Conservation (phyloP, 495 filamentous ascomycete species). For the Corynascus novoguineensis region DNA sequence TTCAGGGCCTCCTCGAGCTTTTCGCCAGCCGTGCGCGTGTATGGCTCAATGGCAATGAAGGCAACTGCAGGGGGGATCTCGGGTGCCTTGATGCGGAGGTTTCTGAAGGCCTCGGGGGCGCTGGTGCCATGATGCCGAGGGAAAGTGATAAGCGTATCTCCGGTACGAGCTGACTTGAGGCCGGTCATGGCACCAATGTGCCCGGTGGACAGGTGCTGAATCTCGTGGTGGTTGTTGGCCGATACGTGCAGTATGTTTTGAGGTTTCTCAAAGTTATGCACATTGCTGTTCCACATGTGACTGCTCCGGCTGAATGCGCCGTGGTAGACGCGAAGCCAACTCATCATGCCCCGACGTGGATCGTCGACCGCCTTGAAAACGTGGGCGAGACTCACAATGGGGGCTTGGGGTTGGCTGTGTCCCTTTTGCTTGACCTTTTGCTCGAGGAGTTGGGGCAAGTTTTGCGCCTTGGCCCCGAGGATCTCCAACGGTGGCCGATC, state of each 20-base stretch:
- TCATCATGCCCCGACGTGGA: constrained; percentile 74
- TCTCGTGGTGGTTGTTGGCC: constrained; percentile 79
- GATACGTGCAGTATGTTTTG: constrained; percentile 86
- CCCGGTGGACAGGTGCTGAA: constrained; percentile 70
- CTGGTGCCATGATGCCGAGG: constrained; percentile 38
- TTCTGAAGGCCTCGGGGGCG: constrained; percentile 59
- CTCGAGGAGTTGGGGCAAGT: constrained; percentile 49
- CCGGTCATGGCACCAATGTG: constrained; percentile 96
- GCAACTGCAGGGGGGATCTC: constrained; percentile 91
- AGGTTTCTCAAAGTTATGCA: constrained; percentile 74
- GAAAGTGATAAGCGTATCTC: constrained; percentile 82
- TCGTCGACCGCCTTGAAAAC: constrained; percentile 98
- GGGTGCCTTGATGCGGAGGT: constrained; percentile 80
- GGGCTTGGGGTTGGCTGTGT: constrained; percentile 37
- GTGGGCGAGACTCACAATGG: constrained; percentile 69
- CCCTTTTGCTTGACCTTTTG: constrained; percentile 44
- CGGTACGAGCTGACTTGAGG: constrained; percentile 83
- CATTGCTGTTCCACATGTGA: constrained; percentile 79
- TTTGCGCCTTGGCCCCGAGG: constrained; percentile 50
- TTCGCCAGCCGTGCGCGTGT: constrained; percentile 71
- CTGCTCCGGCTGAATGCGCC: constrained; percentile 69
- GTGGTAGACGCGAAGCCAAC: constrained; percentile 89
- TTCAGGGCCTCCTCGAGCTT: constrained; percentile 67
- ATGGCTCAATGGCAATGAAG: constrained; percentile 86
- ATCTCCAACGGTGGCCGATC: constrained; percentile 78